phyloP scores from a whole-genome alignment of 2,329 filamentous ascomycete species.

The Botryotinia calthae region DNA sequence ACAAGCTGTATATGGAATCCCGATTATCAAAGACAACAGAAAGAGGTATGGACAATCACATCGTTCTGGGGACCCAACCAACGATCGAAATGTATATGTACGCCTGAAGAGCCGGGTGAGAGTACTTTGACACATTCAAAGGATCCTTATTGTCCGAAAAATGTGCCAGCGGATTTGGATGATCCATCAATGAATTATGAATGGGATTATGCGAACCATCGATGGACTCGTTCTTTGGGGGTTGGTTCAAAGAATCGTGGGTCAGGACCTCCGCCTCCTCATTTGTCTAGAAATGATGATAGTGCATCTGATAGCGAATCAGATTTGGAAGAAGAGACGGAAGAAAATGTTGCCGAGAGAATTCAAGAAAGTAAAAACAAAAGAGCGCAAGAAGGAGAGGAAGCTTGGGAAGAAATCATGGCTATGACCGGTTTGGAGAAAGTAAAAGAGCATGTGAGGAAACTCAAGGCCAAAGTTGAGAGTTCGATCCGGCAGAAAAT shows the following conservation, averaged over 20 bases:
- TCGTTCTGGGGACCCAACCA: constrained; percentile 1
- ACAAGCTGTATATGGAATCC: constrained; percentile 25
- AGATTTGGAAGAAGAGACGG: neutral
- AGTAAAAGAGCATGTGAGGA: constrained; percentile 51
- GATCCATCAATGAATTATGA: constrained; percentile 6
- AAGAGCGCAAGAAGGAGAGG: constrained; percentile 43
- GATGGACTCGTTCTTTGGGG: neutral
- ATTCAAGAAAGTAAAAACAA: constrained; percentile 11
- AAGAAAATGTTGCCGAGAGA: neutral
- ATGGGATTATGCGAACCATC: neutral
- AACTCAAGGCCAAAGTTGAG: constrained; percentile 51
- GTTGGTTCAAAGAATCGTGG: neutral
- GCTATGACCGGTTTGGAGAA: constrained; percentile 52
- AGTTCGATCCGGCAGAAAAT: constrained; percentile 45
- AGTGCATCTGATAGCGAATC: neutral
- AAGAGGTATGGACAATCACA: constrained; percentile 16
- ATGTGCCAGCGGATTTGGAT: neutral
- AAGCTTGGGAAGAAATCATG: constrained; percentile 50
- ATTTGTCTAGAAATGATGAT: neutral
- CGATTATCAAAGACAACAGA: constrained; percentile 22
- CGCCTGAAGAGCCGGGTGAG: no score
- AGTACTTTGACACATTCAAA: neutral
- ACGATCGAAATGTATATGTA: constrained; percentile 10
- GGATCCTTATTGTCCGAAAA: constrained; percentile 1
- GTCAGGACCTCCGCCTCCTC: neutral